These are phyloP conservation scores for Sideroxylon spinosum DNA, from an alignment of 179 eudicot genomes.

Conservation along the genomic window DNA sequence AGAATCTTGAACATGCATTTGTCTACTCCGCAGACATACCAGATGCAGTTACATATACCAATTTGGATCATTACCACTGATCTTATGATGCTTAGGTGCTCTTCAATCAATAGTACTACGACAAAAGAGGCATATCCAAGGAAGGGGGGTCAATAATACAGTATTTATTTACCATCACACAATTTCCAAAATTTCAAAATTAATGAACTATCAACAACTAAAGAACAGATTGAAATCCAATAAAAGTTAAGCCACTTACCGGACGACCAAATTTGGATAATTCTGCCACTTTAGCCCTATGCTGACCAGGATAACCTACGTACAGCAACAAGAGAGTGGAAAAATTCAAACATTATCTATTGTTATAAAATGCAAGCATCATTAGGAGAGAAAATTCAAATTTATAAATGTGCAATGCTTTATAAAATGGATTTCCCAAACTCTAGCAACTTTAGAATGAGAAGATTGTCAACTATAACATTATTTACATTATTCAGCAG, in stretches of 20 bases:
- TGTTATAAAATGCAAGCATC: not conserved
- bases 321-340: not conserved
- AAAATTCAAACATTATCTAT: not conserved
- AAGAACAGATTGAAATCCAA: slow-evolving; percentile 9
- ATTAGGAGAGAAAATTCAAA: not conserved
- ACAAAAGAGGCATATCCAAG: not conserved
- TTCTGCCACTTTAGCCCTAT: slow-evolving; percentile 75
- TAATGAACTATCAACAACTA: not conserved
- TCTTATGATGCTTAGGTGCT: not conserved
- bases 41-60: not conserved
- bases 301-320: slow-evolving; percentile 76
- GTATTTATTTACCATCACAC: not conserved
- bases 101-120: not conserved
- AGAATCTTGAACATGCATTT: not conserved
- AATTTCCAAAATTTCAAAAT: not conserved
- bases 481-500: not conserved
- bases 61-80: not conserved
- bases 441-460: not conserved
- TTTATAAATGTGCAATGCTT: not conserved
- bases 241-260: slow-evolving; percentile 39
- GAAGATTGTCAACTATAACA: not conserved
- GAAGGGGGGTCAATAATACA: not conserved
- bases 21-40: not conserved
- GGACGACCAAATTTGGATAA: slow-evolving; percentile 89
- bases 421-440: not conserved